phyloP scores from a whole-genome alignment of 2,329 filamentous ascomycete species.

The Pyrenophora graminea region DNA sequence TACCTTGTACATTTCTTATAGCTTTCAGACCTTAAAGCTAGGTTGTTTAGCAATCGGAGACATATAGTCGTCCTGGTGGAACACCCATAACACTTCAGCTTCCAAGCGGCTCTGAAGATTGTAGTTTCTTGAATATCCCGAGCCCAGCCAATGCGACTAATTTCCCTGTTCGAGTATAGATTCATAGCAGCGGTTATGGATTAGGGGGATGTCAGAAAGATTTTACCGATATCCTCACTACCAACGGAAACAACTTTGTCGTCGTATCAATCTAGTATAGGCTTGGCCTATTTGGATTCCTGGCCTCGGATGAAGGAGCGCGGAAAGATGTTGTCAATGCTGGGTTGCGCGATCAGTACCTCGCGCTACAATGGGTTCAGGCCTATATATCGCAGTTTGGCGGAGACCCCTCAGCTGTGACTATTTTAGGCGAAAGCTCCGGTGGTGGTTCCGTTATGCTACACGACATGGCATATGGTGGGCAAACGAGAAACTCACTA shows the following conservation, averaged over 20 bases:
- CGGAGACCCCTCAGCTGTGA: slow-evolving; percentile 31
- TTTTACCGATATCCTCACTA: slow-evolving; percentile 48
- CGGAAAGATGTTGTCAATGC: slow-evolving; percentile 46
- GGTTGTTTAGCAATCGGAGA: no score
- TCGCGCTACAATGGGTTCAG: slow-evolving; percentile 58
- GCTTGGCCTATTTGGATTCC: slow-evolving; percentile 53
- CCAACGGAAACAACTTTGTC: slow-evolving; percentile 54
- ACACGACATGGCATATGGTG: slow-evolving; percentile 42
- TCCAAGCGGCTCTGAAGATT: slow-evolving; percentile 32
- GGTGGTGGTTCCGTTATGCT: slow-evolving; percentile 31
- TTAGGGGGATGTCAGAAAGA: slow-evolving; percentile 46
- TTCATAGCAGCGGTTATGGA: slow-evolving; percentile 43
- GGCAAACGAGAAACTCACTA: slow-evolving; percentile 36
- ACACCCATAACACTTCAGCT: no score
- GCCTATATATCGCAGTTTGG: slow-evolving; percentile 50
- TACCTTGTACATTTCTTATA: no score
- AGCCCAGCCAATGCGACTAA: slow-evolving; percentile 27
- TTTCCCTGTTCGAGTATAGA: slow-evolving; percentile 40
- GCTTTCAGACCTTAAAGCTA: no score
- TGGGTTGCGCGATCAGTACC: slow-evolving; percentile 53
- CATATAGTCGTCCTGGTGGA: neutral
- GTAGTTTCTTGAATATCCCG: slow-evolving; percentile 45
- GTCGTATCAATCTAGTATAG: slow-evolving; percentile 57
- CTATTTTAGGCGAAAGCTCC: slow-evolving; percentile 46
- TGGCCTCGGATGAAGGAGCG: slow-evolving; percentile 46